Conservation (phyloP, 139 green algal genomes). For the Asterochloris erici region DNA sequence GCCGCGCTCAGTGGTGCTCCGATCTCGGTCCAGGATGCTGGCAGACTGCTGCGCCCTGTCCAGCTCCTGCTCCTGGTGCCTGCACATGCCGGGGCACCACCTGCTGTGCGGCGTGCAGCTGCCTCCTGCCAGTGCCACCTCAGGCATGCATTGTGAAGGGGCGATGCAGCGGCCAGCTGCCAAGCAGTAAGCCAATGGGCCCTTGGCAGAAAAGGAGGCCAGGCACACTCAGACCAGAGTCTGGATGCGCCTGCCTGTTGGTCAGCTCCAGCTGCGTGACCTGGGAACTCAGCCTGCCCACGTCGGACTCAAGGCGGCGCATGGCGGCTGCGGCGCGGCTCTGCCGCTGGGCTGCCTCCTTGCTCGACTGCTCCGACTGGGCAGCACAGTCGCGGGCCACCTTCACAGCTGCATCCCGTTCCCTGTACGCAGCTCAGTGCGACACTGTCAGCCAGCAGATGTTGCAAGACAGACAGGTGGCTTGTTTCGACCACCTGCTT, state of each 20-base stretch:
- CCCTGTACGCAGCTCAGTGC: neutral
- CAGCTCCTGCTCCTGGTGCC: constrained; percentile 10
- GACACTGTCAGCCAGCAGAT: too few species aligned
- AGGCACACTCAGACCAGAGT: too few species aligned
- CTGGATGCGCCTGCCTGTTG: constrained; percentile 4
- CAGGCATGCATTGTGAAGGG: too few species aligned
- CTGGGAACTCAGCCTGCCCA: neutral
- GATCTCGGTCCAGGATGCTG: neutral
- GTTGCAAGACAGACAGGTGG: too few species aligned
- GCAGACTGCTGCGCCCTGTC: neutral
- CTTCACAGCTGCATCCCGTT: constrained; percentile 11
- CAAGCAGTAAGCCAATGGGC: too few species aligned
- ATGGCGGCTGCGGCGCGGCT: neutral
- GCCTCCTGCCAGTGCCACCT: too few species aligned
- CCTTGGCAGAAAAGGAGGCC: too few species aligned
- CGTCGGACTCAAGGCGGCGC: constrained; percentile 10
- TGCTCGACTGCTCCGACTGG: neutral
- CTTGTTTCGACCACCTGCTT: too few species aligned
- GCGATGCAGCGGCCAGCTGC: too few species aligned
- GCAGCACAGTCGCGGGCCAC: neutral
- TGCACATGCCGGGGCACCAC: neutral
- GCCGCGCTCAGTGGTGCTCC: neutral
- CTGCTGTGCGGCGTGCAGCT: too few species aligned
- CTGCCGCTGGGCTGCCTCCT: neutral
- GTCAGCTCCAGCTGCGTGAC: constrained; percentile 6